Conservation (phyloP, 805 yeast genomes). For the Dipodascopsis tothii region DNA sequence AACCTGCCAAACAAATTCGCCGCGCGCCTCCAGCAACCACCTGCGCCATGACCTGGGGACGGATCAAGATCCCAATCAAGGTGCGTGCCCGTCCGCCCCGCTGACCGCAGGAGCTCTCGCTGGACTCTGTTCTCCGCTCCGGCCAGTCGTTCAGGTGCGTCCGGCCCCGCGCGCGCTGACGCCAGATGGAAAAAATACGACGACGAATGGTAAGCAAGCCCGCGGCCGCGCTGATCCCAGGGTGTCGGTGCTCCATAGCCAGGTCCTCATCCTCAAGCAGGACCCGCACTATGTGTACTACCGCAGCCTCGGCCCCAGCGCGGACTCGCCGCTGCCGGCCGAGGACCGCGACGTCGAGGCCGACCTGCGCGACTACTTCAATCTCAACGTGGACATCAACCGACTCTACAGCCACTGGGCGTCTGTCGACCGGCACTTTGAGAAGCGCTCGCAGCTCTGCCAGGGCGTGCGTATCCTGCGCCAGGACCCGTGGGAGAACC, state of each 20-base stretch:
- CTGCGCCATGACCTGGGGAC: too few relatives aligned
- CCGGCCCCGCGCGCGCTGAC: background rate
- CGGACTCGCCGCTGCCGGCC: constrained; percentile 2
- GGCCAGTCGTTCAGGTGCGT: constrained; percentile 66
- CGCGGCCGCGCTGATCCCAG: constrained; percentile 3
- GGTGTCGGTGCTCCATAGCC: constrained; percentile 54
- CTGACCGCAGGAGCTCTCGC: constrained; percentile 41
- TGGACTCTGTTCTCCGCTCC: constrained; percentile 63
- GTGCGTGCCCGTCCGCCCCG: too few relatives aligned
- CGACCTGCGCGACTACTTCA: constrained; percentile 61
- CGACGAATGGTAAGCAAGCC: constrained; percentile 41
- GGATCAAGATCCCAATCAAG: too few relatives aligned
- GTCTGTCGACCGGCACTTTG: constrained; percentile 45
- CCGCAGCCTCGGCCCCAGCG: constrained; percentile 31
- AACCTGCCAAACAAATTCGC: too few relatives aligned
- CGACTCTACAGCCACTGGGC: constrained; percentile 59
- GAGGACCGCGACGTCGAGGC: constrained; percentile 33
- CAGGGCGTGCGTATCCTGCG: constrained; percentile 75
- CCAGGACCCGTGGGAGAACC: constrained; percentile 96
- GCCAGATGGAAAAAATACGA: constrained; percentile 63
- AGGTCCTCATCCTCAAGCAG: constrained; percentile 61
- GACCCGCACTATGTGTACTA: constrained; percentile 45
- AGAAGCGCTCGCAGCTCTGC: constrained; percentile 32
- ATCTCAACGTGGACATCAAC: constrained; percentile 49
- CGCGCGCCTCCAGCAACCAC: too few relatives aligned